Evolutionary conservation across 2,329 filamentous ascomycete genomes (phyloP), one percentile per base, ranked within the genome.

Genomic region (Cladosporium austrohemisphaericum): DNA sequence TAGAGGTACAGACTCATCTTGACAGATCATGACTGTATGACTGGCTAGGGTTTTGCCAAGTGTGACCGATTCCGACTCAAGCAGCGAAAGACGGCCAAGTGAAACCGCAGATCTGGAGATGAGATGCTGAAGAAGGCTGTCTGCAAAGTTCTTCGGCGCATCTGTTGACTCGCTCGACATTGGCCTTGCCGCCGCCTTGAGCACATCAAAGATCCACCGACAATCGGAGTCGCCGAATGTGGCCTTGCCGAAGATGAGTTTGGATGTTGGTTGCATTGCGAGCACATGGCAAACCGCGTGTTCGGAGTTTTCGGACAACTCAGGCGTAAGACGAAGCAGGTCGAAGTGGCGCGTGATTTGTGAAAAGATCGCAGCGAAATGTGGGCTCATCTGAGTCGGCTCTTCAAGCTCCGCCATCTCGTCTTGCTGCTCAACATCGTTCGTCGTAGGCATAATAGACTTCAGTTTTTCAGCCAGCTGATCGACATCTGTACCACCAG

Each of bases 41-140:
- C 55, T 54, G 35, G 52, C 57, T 13, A 58, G 40, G n/a, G 35
- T 48, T 33, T 56, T 59, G 45, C 56, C 57, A 19, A 56, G 38
- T 26, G 45, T 47, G 54, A 54, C 57, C 54, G 38, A 22, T 19
- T 47, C 44, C n/a, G 44, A 47, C 5, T 47, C 44, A 23, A 47
- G 14, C 4, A 47, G 33, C 13, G 44, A 29, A 7, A 47, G 18
- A 13, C 44, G 33, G 16, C 31, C 44, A 9, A 38, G 11, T 7
- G 44, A 38, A 3, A 47, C 44, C 9, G 23, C 35, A 23, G 25
- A n/a, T 23, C 32, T 47, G 11, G 32, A 37, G 18, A 4, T 47
- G 16, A 38, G 13, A 9, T 47, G 44, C 2, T 38, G 33, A 5
- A 47, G 11, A 9, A 38, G 35, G 11, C 18, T 22, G 13, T 31